phyloP scores from a whole-genome alignment of 2,329 filamentous ascomycete genomes.

The Paecilomyces sp. region DNA sequence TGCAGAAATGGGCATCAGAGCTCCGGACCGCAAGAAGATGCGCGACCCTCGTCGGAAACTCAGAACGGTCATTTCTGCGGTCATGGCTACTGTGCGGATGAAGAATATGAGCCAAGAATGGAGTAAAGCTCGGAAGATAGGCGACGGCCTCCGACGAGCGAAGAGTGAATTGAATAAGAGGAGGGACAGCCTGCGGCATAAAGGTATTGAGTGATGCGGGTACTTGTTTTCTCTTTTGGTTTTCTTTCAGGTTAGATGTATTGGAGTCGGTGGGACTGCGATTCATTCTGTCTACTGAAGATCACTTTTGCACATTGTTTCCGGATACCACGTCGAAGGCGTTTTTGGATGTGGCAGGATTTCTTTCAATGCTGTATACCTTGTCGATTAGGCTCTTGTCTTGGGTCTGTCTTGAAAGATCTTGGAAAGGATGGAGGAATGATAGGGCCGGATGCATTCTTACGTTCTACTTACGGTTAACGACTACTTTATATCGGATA shows the following conservation, averaged over 20 bases:
- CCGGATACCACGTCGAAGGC: not conserved
- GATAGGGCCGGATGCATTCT: not conserved
- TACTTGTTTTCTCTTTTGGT: not conserved
- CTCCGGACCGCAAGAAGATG: conserved; percentile 21
- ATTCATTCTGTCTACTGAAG: not conserved
- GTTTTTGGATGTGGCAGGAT: not conserved
- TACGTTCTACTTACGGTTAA: not conserved
- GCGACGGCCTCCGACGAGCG: conserved; percentile 36
- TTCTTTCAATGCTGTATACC: not conserved
- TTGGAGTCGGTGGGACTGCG: not conserved
- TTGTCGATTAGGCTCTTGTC: not conserved
- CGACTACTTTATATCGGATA: not conserved
- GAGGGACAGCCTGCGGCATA: conserved; percentile 19
- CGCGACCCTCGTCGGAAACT: conserved; percentile 34
- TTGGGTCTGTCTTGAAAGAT: not conserved
- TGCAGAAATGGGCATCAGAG: conserved; percentile 67
- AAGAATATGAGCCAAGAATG: conserved; percentile 38
- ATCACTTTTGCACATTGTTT: not conserved
- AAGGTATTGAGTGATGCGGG: conserved; percentile 5
- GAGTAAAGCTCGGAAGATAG: conserved; percentile 35
- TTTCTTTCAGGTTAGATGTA: not conserved
- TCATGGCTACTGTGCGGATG: conserved; percentile 41
- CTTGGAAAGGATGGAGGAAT: not conserved
- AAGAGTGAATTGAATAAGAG: conserved; percentile 34
- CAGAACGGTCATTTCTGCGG: conserved; percentile 32